phyloP scores from a whole-genome alignment of 2,329 filamentous ascomycete genomes.

The Venturiaceae sp. region DNA sequence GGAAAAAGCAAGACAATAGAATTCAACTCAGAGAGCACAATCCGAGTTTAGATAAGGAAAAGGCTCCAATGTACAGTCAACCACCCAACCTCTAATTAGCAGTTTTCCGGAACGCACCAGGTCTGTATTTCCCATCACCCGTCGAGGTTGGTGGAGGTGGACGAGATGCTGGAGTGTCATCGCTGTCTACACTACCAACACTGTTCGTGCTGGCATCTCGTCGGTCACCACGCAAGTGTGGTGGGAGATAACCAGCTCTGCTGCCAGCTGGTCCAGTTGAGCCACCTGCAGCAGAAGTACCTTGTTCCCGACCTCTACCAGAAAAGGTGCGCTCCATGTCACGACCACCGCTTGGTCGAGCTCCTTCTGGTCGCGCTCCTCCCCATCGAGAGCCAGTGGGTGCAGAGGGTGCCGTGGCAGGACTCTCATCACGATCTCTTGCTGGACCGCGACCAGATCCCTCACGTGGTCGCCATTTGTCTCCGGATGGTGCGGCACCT shows the following conservation, averaged over 20 bases:
- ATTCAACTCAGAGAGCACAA: background rate
- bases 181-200: constrained; percentile 1
- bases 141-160: constrained; percentile 9
- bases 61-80: background rate
- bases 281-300: background rate
- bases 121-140: constrained; percentile 29
- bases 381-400: constrained; percentile 10
- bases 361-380: constrained; percentile 13
- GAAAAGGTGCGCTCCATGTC: constrained; percentile 11
- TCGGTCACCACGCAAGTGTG: constrained; percentile 10
- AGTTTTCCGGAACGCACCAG: constrained; percentile 22
- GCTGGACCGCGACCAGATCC: constrained; percentile 19
- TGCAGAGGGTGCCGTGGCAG: constrained; percentile 15
- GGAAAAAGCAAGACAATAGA: background rate
- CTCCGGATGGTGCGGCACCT: constrained; percentile 11
- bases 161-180: background rate
- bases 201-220: constrained; percentile 8
- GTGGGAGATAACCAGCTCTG: constrained; percentile 3
- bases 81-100: background rate
- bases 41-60: background rate
- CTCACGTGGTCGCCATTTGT: constrained; percentile 27
- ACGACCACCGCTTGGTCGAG: constrained; percentile 9
- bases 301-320: constrained; percentile 11
- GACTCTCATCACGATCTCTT: constrained; percentile 20
- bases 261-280: background rate